Evolutionary conservation across 305 asterid species (phyloP), one percentile per base, ranked within the genome.

Genomic region (Rubia balearica): DNA sequence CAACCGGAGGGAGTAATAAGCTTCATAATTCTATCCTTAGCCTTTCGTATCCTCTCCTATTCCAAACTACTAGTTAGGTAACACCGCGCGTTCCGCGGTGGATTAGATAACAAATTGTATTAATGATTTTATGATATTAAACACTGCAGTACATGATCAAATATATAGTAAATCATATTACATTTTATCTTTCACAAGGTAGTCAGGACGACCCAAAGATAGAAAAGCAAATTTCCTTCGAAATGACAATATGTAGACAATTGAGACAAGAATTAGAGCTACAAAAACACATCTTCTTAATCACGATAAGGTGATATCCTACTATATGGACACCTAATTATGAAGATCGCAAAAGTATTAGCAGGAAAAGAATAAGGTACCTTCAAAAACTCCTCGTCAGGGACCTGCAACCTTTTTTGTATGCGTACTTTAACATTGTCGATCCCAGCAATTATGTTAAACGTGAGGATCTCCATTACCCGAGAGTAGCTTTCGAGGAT

Each of bases 381-480:
- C 95, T 85, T 88, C 40, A 87, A 76, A 76, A 84, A 90, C 81
- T 88, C 92, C 77, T 90, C 96, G 74, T 88, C 88, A 8, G 86
- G 85, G 74, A 88, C 84, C 74, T 75, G 90, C 74, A 88, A 80
- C 76, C 81, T 90, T 66, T 85, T 86, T 70, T 85, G 96, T 71
- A 90, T 84, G 62, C 90, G 86, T 12, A 56, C 65, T 82, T 82
- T 89, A 76, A 89, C 82, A 41, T 86, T 88, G 33, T 95, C 99
- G 0, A 95, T 90, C 76, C 99, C 86, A 0, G 99, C 99, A 65
- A 95, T 91, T 53, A 95, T 84, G 83, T 95, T 95, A 78, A 95
- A 95, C 9, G 99, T 97, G 81, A 95, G 78, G 85, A 98, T 94
- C 89, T 94, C 98, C 97, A 90, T 87, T 62, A 94, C 99, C 84